These are phyloP conservation scores for Spatholobus suberectus DNA, from an alignment of 306 rosid genomes.

Conservation along the genomic window DNA sequence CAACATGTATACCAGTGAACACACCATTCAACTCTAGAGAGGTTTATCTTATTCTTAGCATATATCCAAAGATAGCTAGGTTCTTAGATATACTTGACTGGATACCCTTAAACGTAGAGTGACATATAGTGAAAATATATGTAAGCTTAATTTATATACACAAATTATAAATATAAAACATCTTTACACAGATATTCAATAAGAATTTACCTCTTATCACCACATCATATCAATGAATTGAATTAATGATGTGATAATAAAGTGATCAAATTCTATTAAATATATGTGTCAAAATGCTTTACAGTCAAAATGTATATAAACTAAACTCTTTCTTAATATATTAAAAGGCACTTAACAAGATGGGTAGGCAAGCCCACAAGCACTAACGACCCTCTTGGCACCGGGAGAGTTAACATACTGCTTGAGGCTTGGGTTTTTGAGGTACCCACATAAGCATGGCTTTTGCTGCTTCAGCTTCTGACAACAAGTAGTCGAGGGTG, in stretches of 20 bases:
- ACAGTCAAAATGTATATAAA: neutral
- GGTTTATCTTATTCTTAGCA: neutral
- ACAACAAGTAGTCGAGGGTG: conserved; percentile 54
- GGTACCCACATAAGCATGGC: conserved; percentile 71
- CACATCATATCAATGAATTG: neutral
- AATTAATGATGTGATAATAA: neutral
- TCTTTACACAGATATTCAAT: neutral
- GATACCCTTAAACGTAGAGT: neutral
- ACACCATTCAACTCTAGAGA: neutral
- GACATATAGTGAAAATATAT: neutral
- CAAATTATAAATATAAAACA: neutral
- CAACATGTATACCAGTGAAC: neutral
- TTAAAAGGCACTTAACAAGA: neutral
- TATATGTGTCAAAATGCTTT: neutral
- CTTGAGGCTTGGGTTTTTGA: conserved; percentile 50
- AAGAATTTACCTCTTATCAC: neutral
- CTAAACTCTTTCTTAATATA: neutral
- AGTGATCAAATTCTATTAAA: neutral
- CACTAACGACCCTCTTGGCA: conserved; percentile 47
- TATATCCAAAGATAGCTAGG: neutral
- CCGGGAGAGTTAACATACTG: conserved; percentile 52
- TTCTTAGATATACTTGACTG: neutral
- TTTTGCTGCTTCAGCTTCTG: conserved; percentile 54
- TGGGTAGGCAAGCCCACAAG: conserved; percentile 58
- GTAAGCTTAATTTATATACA: neutral